phyloP scores from a whole-genome alignment of 1,139 yeast species.

The Candida tropicalis region DNA sequence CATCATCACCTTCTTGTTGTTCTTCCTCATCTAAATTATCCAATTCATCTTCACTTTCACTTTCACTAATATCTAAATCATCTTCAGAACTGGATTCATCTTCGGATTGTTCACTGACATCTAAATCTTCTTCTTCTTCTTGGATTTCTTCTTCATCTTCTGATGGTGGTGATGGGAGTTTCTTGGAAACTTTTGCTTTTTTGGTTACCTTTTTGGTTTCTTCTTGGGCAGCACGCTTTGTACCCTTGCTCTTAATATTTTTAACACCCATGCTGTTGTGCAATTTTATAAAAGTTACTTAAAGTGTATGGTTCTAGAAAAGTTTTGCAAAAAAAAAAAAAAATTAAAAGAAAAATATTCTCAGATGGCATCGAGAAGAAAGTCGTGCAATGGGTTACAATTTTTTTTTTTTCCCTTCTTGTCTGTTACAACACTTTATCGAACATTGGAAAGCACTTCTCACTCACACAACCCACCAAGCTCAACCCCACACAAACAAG shows the following conservation, averaged over 20 bases:
- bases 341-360: background rate
- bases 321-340: conserved; percentile 4
- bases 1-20: conserved; percentile 22
- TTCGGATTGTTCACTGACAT: conserved; percentile 17
- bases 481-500: too few species aligned
- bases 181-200: conserved; percentile 28
- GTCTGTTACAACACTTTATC: too few species aligned
- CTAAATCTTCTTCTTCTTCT: conserved; percentile 16
- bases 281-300: background rate
- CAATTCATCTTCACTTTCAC: conserved; percentile 17
- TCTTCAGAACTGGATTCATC: conserved; percentile 18
- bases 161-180: conserved; percentile 20
- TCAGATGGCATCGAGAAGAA: conserved; percentile 1
- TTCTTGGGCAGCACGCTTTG: conserved; percentile 33
- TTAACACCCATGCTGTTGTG: conserved; percentile 22
- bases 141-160: conserved; percentile 16
- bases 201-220: conserved; percentile 22
- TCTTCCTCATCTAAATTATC: conserved; percentile 27
- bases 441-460: too few species aligned
- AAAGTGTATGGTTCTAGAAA: background rate
- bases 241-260: conserved; percentile 21
- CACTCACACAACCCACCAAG: background rate
- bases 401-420: background rate
- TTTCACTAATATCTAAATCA: conserved; percentile 16
- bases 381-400: background rate